These are phyloP conservation scores for Rhodomyrtus psidioides DNA, from an alignment of 441 rosid species.

Conservation along the genomic window DNA sequence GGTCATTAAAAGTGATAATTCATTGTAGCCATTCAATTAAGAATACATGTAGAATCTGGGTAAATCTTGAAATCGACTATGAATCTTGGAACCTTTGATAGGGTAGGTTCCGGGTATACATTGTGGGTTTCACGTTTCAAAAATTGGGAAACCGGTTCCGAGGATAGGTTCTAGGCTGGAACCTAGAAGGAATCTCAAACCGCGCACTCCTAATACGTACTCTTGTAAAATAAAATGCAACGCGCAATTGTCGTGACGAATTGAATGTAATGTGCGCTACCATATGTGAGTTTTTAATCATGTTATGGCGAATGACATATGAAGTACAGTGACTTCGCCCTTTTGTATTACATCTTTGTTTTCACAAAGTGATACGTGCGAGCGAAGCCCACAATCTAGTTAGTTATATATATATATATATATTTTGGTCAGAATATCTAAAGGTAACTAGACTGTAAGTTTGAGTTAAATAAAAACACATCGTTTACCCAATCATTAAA, in stretches of 20 bases:
- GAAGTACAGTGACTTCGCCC: not conserved
- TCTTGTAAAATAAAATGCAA: not conserved
- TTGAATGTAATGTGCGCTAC: not conserved
- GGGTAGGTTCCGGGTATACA: too few species aligned
- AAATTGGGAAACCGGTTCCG: too few species aligned
- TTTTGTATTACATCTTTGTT: accelerated
- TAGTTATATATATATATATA: too few species aligned
- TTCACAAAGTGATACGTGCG: not conserved
- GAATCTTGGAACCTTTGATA: too few species aligned
- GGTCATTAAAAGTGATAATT: too few species aligned
- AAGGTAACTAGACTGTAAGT: not conserved
- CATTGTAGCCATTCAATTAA: too few species aligned
- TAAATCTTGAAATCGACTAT: too few species aligned
- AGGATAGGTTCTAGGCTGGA: too few species aligned
- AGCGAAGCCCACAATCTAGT: not conserved
- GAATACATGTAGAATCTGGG: too few species aligned
- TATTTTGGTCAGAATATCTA: not conserved
- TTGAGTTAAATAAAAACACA: not conserved
- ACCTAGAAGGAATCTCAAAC: too few species aligned
- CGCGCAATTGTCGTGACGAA: accelerated
- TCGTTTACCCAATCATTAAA: not conserved
- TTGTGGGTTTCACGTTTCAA: too few species aligned
- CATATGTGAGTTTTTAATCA: not conserved
- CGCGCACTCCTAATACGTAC: too few species aligned
- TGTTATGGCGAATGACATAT: not conserved